Evolutionary conservation across 495 filamentous ascomycete genomes (phyloP), one percentile per base, ranked within the genome.

Genomic region (Penicillium crystallinum): DNA sequence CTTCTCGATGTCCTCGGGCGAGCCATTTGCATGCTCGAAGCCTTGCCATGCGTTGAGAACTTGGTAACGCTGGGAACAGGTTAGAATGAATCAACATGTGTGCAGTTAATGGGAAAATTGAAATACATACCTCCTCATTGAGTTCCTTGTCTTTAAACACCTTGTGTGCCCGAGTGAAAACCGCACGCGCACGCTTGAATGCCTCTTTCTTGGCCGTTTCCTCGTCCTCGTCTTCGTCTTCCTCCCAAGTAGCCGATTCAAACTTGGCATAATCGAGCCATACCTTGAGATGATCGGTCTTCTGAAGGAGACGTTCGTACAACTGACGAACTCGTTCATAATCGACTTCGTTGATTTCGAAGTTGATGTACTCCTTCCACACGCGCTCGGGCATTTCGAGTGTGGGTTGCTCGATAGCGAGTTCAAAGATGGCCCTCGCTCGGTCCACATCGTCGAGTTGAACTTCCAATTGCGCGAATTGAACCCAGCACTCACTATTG

Each of bases 361-460:
- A 98, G 70, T 97, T 91, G 62, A 98, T 97, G 65, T 96, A 98
- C 2, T 88, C 82, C 70, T 96, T 96, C 93, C 93, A 98, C 10
- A 98, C 72, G 50, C 96, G 71, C 71, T 98, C 93, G 4, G 93
- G 93, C 93, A 97, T 98, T 65, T 98, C 95, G n/a, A 98, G 72
- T 6, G 81, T 76, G 15, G 85, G 78, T 67, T 97, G 90, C 27
- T 81, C 77, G 56, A 97, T 85, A 12, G 88, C 92, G 10, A 98
- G 76, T 69, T 97, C 95, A 63, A 88, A 98, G 58, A 98, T 93
- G 17, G 85, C 90, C n/a, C 95, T 78, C 9, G 86, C 83, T 11
- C 93, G 83, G 9, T 95, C 90, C 12, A 90, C 66, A 59, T 98
- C 93, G 60, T 95, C 90, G 22, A 98, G 74, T 1, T 87, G 90